phyloP scores from a whole-genome alignment of 176 grass and related monocot species.

The sorghum (Sorghum bicolor) region DNA sequence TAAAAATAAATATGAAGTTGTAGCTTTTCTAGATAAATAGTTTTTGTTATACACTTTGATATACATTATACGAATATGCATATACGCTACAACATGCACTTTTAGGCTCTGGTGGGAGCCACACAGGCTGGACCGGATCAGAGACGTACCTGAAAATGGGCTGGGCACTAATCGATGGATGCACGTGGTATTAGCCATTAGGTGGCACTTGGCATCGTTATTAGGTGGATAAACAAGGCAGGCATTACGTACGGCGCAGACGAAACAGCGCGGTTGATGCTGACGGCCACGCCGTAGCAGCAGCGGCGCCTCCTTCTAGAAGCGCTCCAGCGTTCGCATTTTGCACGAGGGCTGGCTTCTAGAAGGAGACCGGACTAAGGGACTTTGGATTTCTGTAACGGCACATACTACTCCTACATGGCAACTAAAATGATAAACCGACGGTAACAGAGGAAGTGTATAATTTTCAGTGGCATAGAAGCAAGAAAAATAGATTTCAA shows the following conservation, averaged over 20 bases:
- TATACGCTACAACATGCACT: too few relatives aligned
- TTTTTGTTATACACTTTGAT: too few relatives aligned
- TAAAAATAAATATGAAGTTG: too few relatives aligned
- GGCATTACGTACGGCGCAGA: background rate
- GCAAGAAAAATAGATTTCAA: too few relatives aligned
- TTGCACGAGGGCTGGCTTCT: background rate
- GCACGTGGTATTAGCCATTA: background rate
- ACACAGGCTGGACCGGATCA: background rate
- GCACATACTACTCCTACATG: too few relatives aligned
- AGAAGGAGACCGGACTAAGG: background rate
- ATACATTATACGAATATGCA: too few relatives aligned
- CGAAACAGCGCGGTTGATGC: background rate
- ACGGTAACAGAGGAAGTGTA: too few relatives aligned
- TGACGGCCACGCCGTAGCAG: background rate
- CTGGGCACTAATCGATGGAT: background rate
- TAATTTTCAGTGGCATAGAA: too few relatives aligned
- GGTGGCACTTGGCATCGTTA: background rate
- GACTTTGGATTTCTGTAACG: too few relatives aligned
- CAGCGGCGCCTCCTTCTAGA: slow-evolving; percentile 7
- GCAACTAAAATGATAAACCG: too few relatives aligned
- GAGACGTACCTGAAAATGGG: background rate
- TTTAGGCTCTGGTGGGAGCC: background rate
- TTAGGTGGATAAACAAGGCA: background rate
- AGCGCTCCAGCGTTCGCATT: background rate
- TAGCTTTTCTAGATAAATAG: too few relatives aligned